Evolutionary conservation across 352 stramenopile genomes (phyloP).

Genomic region (Pythium chondricola): DNA sequence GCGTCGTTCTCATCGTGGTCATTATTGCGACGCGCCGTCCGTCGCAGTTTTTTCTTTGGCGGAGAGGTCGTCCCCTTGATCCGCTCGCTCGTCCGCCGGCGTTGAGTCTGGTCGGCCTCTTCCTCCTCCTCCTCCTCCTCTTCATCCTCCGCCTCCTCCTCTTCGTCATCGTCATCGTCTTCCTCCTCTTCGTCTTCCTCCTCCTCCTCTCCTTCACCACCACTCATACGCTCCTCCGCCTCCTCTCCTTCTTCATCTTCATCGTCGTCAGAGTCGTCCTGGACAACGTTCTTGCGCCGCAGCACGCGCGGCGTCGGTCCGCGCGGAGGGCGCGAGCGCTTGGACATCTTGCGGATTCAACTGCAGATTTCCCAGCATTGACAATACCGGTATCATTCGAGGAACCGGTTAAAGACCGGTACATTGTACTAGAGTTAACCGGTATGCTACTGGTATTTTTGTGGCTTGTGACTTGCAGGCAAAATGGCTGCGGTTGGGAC

Average conservation of each 20-base stretch:
- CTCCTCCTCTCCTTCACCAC: slow-evolving; percentile 19
- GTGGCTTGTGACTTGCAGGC: background rate
- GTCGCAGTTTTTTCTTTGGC: slow-evolving; percentile 15
- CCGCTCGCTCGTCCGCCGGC: slow-evolving; percentile 16
- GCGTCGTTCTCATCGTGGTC: background rate
- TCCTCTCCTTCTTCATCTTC: slow-evolving; percentile 28
- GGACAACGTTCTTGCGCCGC: slow-evolving; percentile 70
- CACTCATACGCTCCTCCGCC: slow-evolving; percentile 21
- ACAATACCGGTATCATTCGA: no score
- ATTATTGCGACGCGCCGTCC: background rate
- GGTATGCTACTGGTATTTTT: background rate
- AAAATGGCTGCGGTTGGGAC: background rate
- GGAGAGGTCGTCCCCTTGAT: slow-evolving; percentile 15
- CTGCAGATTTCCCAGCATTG: no score
- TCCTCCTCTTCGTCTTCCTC: slow-evolving; percentile 29
- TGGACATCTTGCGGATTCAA: slow-evolving; percentile 32
- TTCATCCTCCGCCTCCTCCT: slow-evolving; percentile 36
- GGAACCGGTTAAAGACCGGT: no score
- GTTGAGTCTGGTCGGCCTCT: slow-evolving; percentile 22
- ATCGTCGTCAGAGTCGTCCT: slow-evolving; percentile 49
- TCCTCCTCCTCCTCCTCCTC: slow-evolving; percentile 37
- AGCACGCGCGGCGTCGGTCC: slow-evolving; percentile 42
- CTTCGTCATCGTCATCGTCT: slow-evolving; percentile 26
- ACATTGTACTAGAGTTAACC: no score
- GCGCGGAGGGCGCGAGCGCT: slow-evolving; percentile 44